These are phyloP conservation scores for Globisporangium apiculatum DNA, from an alignment of 352 stramenopile genomes.

Conservation along the genomic window DNA sequence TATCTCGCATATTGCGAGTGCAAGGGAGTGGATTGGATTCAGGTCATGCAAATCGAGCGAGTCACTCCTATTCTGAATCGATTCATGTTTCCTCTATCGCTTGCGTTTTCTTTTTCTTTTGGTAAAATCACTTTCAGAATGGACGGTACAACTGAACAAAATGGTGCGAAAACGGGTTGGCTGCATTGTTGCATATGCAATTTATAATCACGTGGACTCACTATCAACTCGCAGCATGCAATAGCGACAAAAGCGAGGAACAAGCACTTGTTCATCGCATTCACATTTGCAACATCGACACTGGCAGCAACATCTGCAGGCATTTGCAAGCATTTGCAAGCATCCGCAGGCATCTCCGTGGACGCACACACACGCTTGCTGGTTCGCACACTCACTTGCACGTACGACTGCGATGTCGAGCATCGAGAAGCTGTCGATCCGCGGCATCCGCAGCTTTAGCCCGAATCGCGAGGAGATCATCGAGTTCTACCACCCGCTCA, in stretches of 20 bases:
- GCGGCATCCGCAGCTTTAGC: constrained; percentile 97
- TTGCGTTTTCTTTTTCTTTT: no score
- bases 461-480: constrained; percentile 93
- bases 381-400: background rate
- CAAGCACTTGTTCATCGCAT: background rate
- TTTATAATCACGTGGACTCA: background rate
- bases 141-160: background rate
- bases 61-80: no score
- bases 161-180: no score
- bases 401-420: constrained; percentile 84
- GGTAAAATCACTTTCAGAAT: no score
- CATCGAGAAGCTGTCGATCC: constrained; percentile 98
- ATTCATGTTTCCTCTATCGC: no score
- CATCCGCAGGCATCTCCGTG: no score
- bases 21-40: no score
- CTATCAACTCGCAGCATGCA: background rate
- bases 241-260: background rate
- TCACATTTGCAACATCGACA: background rate
- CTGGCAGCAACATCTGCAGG: background rate
- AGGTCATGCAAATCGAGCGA: no score
- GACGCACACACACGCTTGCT: no score
- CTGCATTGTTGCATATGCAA: background rate
- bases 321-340: background rate
- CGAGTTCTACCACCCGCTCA: constrained; percentile 98
- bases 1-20: no score